Conservation (phyloP, 257 asterid species). For the Nicotiana benthamiana region DNA sequence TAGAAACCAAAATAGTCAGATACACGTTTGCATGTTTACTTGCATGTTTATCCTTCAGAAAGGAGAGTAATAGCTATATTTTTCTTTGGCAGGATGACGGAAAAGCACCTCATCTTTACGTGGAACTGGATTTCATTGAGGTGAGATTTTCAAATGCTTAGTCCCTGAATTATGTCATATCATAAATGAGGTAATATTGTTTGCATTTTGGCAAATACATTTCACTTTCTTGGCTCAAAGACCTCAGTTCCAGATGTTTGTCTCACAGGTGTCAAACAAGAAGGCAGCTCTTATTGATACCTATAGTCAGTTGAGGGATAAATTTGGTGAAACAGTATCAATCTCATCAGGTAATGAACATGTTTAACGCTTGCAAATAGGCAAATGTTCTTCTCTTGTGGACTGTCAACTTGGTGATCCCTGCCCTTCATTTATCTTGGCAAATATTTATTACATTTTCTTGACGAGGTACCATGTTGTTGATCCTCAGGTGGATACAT, state of each 20-base stretch:
- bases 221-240: background rate
- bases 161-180: background rate
- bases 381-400: background rate
- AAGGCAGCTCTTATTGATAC: conserved; percentile 83
- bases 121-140: conserved; percentile 94
- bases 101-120: conserved; percentile 70
- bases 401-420: background rate
- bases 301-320: conserved; percentile 51
- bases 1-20: background rate
- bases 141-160: conserved; percentile 22
- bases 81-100: conserved; percentile 80
- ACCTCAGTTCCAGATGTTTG: background rate
- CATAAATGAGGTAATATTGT: background rate
- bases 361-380: background rate
- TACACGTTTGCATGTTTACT: background rate
- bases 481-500: background rate
- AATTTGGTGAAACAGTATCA: conserved; percentile 66
- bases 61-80: conserved; percentile 7
- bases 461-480: background rate
- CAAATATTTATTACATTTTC: background rate
- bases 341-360: conserved; percentile 60
- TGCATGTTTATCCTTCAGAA: background rate
- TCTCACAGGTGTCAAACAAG: conserved; percentile 71
- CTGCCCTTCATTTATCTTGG: background rate
- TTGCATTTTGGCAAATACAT: background rate